Conservation (phyloP, 2,329 filamentous ascomycete genomes). For the Phyllosticta capitalensis region DNA sequence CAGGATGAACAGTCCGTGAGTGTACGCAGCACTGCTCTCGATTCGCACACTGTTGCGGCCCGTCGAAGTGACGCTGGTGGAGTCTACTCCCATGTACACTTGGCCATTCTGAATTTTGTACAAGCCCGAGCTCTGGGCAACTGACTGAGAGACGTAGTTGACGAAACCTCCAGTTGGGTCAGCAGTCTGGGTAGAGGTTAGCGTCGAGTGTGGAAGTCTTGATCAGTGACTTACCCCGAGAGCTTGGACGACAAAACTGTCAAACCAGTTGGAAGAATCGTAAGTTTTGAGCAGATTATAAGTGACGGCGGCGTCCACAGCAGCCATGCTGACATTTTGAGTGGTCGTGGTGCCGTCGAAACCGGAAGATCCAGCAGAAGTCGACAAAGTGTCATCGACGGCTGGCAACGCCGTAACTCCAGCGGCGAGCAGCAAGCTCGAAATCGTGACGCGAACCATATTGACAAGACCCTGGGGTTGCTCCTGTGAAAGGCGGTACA, state of each 20-base stretch:
- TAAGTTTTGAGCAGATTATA: conserved; percentile 27
- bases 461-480: not conserved
- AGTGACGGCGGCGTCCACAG: conserved; percentile 12
- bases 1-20: conserved; percentile 28
- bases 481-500: not conserved
- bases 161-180: conserved; percentile 32
- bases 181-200: conserved; percentile 17
- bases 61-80: conserved; percentile 18
- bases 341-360: not conserved
- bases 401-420: not conserved
- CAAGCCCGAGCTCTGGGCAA: conserved; percentile 25
- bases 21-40: conserved; percentile 28
- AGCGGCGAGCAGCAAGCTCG: conserved; percentile 3
- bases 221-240: conserved; percentile 15
- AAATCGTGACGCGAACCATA: conserved; percentile 1
- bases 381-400: not conserved
- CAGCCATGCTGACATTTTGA: not conserved
- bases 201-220: not conserved
- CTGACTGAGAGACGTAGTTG: conserved; percentile 24
- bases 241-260: conserved; percentile 26
- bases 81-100: conserved; percentile 32
- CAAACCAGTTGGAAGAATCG: conserved; percentile 29
- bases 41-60: conserved; percentile 29
- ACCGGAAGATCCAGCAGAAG: conserved; percentile 1
- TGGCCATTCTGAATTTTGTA: conserved; percentile 24